phyloP scores from a whole-genome alignment of 2,329 filamentous ascomycete genomes.

The Pyrenochaeta sp. region DNA sequence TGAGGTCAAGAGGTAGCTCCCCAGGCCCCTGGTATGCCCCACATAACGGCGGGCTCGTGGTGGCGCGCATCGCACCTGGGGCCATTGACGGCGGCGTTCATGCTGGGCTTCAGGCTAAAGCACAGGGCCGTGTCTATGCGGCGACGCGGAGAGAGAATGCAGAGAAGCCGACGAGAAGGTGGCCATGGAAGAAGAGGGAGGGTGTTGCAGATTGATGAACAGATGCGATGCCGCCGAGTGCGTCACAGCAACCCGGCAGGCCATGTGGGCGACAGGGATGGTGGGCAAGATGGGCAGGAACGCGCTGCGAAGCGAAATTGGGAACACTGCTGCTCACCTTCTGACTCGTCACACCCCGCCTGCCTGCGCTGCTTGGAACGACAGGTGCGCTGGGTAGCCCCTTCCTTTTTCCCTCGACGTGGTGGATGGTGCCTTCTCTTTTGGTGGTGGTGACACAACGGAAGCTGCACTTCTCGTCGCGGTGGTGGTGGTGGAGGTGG shows the following conservation, averaged over 20 bases:
- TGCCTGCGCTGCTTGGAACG: conserved; percentile 14
- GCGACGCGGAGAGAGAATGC: conserved; percentile 6
- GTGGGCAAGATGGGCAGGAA: conserved; percentile 17
- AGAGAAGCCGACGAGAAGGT: conserved; percentile 9
- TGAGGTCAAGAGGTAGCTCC: conserved; percentile 33
- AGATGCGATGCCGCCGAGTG: conserved; percentile 31
- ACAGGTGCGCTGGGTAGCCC: conserved; percentile 10
- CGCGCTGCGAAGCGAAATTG: conserved; percentile 43
- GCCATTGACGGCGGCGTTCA: conserved; percentile 29
- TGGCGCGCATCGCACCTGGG: conserved; percentile 28
- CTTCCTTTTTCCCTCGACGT: conserved; percentile 2
- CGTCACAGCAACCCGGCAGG: conserved; percentile 31
- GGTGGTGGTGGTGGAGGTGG: neutral
- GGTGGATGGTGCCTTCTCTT: neutral
- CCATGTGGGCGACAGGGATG: conserved; percentile 49
- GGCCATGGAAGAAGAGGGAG: conserved; percentile 16
- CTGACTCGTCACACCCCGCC: conserved; percentile 30
- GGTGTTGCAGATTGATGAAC: conserved; percentile 44
- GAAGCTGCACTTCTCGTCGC: conserved; percentile 1
- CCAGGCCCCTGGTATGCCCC: conserved; percentile 24
- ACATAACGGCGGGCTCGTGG: conserved; percentile 29
- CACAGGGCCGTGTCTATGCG: conserved; percentile 11
- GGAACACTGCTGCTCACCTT: conserved; percentile 38
- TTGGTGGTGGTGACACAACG: conserved; percentile 14
- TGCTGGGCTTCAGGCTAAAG: conserved; percentile 37